Conservation (phyloP, 2,329 filamentous ascomycete species). For the Hypomyces perniciosus region DNA sequence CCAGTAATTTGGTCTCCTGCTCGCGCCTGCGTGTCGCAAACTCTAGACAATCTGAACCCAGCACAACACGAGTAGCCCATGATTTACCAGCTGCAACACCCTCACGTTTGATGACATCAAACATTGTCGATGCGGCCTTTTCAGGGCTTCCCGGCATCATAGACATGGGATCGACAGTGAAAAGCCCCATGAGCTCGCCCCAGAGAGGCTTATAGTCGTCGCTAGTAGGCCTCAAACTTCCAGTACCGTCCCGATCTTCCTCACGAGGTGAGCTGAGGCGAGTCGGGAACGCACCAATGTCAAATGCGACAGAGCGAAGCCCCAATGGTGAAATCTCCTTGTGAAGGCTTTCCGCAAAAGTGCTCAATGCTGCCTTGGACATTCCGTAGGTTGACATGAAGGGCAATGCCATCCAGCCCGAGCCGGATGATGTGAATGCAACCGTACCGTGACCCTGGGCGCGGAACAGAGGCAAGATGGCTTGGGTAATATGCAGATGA, state of each 20-base stretch:
- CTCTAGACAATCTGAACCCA: slow-evolving; percentile 26
- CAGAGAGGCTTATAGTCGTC: slow-evolving; percentile 20
- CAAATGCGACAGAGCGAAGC: slow-evolving; percentile 25
- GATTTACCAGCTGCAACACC: slow-evolving; percentile 19
- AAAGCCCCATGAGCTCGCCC: slow-evolving; percentile 17
- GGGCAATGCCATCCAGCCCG: slow-evolving; percentile 23
- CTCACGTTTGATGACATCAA: slow-evolving; percentile 24
- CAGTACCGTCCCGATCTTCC: slow-evolving; percentile 11
- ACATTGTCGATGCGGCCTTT: slow-evolving; percentile 19
- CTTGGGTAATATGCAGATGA: slow-evolving; percentile 21
- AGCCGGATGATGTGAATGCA: slow-evolving; percentile 26
- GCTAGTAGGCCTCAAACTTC: slow-evolving; percentile 6
- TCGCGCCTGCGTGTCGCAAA: slow-evolving; percentile 18
- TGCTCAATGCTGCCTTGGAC: slow-evolving; percentile 24
- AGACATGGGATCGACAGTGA: slow-evolving; percentile 16
- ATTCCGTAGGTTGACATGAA: slow-evolving; percentile 27
- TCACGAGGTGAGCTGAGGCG: slow-evolving; percentile 23
- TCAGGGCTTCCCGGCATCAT: slow-evolving; percentile 23
- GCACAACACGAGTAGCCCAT: slow-evolving; percentile 22
- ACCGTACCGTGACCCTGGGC: slow-evolving; percentile 19
- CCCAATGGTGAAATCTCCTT: slow-evolving; percentile 24
- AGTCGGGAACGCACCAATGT: slow-evolving; percentile 27
- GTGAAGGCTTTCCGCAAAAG: slow-evolving; percentile 24
- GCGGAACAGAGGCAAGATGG: slow-evolving; percentile 24
- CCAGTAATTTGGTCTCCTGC: slow-evolving; percentile 17